Conservation (phyloP, 306 rosid species). For the Quercus bicolor region DNA sequence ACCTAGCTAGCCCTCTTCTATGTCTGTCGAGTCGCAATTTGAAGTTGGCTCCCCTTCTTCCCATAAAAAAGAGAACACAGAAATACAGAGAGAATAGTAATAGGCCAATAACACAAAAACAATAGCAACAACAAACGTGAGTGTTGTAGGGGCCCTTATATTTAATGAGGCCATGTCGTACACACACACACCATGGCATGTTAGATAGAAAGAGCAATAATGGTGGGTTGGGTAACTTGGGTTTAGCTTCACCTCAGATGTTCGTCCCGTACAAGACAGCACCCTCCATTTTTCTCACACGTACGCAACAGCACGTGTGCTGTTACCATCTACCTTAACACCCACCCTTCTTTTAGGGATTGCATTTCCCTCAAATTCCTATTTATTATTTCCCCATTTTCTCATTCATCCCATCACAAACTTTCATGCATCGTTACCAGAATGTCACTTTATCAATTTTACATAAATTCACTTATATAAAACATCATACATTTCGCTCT, state of each 20-base stretch:
- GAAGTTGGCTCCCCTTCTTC: too few relatives aligned
- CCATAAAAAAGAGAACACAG: too few relatives aligned
- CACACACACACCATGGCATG: neutral
- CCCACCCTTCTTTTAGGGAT: neutral
- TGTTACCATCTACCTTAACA: constrained; percentile 10
- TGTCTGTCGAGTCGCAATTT: too few relatives aligned
- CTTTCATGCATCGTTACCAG: too few relatives aligned
- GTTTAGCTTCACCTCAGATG: constrained; percentile 30
- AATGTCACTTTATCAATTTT: too few relatives aligned
- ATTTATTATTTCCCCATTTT: neutral
- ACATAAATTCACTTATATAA: too few relatives aligned
- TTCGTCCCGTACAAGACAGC: constrained; percentile 54
- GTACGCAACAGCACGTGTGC: constrained; percentile 40
- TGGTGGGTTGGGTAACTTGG: constrained; percentile 12
- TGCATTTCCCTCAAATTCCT: constrained; percentile 6
- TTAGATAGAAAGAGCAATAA: constrained; percentile 26
- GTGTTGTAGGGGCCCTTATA: constrained; percentile 22
- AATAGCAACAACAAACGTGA: constrained; percentile 12
- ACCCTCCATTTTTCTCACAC: constrained; percentile 26
- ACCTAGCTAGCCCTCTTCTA: too few relatives aligned
- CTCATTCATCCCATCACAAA: neutral
- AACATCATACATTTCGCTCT: too few relatives aligned
- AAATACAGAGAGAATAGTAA: too few relatives aligned
- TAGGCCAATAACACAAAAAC: neutral
- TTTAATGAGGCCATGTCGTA: constrained; percentile 10